Conservation (phyloP, 768 basidiomycete species). For the Mycena maculata region DNA sequence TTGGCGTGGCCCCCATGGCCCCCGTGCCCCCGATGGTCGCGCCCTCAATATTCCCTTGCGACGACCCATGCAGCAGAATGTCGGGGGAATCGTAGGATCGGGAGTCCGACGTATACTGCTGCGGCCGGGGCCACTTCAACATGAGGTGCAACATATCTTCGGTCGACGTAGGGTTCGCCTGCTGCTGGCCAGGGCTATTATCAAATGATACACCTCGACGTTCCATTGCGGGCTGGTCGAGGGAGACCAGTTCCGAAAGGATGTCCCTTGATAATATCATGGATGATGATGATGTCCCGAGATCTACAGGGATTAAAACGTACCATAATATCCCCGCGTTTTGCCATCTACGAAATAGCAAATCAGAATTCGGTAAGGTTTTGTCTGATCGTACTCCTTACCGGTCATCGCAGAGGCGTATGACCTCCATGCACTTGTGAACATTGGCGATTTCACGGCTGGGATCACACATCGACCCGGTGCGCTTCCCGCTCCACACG, state of each 20-base stretch:
- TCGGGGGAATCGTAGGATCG: too few species aligned
- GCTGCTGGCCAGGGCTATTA: not conserved
- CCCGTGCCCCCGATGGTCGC: too few species aligned
- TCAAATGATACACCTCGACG: too few species aligned
- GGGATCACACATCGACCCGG: conserved; percentile 58
- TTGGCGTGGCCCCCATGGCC: too few species aligned
- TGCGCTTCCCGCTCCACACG: conserved; percentile 70
- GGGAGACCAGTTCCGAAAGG: conserved; percentile 35
- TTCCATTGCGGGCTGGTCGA: conserved; percentile 11
- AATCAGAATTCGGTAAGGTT: not conserved
- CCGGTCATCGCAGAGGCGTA: conserved; percentile 55
- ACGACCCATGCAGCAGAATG: too few species aligned
- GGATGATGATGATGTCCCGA: conserved; percentile 39
- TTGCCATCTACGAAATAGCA: not conserved
- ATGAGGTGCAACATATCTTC: not conserved
- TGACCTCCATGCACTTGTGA: conserved; percentile 65
- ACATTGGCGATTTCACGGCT: conserved; percentile 68
- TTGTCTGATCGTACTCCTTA: conserved; percentile 33
- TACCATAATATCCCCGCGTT: not conserved
- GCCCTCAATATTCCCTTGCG: too few species aligned
- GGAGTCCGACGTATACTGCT: too few species aligned
- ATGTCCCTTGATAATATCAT: conserved; percentile 26
- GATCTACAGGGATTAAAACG: conserved; percentile 57
- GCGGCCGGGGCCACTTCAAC: not conserved
- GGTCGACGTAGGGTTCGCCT: not conserved